Base-by-base conservation (phyloP, 495 filamentous ascomycete genomes). In the Hypoxylon fuscum region DNA sequence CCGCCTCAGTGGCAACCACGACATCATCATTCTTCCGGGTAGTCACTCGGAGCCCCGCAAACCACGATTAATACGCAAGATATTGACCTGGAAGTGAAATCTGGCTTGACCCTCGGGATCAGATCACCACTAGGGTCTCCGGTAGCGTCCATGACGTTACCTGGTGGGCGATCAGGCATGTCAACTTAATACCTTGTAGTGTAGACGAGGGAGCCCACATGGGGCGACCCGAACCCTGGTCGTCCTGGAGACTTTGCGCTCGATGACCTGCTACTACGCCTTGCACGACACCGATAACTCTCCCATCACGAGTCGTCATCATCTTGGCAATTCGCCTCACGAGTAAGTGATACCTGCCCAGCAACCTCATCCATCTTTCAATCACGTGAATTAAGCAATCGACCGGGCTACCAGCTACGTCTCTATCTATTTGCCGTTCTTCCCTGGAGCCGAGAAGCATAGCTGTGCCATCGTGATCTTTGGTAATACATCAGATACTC, bases 121-220 rank as follows among this genome's bases (percentile, higher is more conserved):
- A 48, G 54, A 57, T 57, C 54, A 49, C 29, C 54, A 21, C 43
- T 34, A 48, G 34, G 54, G 21, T 41, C 14, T 27, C 14, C 22
- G 14, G 11, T 31, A 15, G 35, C 6, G 8, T 31, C 44, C 22
- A 58, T 58, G 45, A 50, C 55, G 55, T 58, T 40, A 42, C 38
- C 14, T 27, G 14, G 41, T 6, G 7, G 31, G 12, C 6, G 52
- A 46, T 55, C 42, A 20, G 15, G 27, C 23, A 20, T 34, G n/a
- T 4, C 3, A 29, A 21, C 22, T 5, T 25, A 25, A 29, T 35
- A 35, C 32, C 32, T 12, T 5, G 27, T 29, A 29, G 27, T 5
- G 9, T 10, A 4, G 35, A 14, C 35, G n/a, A 14, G 12, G 35
- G 5, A 38, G n/a, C 35, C 35, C 35, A 38, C 35, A 38, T 38